phyloP scores from a whole-genome alignment of 495 filamentous ascomycete species.

The Penicillium psychrofluorescens region DNA sequence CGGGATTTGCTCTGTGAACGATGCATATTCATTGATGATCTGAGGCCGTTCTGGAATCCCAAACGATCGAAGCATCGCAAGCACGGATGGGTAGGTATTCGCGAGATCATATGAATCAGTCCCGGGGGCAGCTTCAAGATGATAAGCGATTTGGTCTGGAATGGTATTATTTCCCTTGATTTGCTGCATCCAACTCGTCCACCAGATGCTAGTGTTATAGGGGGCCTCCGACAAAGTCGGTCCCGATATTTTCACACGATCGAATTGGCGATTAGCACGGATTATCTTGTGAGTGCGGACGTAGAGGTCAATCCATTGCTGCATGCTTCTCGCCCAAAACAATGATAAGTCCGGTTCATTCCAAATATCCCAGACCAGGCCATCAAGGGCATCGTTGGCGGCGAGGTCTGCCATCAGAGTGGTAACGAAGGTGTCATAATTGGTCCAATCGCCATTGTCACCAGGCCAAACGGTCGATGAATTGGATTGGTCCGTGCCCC shows the following conservation, averaged over 20 bases:
- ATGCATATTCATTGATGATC: constrained; percentile 40
- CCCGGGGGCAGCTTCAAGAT: constrained; percentile 13
- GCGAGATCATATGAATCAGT: constrained; percentile 19
- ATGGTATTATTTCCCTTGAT: constrained; percentile 19
- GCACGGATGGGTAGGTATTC: constrained; percentile 12
- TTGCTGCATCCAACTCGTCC: constrained; percentile 18
- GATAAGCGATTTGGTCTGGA: constrained; percentile 32
- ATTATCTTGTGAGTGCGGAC: constrained; percentile 18
- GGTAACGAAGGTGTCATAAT: constrained; percentile 26
- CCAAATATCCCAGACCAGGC: constrained; percentile 32
- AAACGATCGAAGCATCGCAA: constrained; percentile 16
- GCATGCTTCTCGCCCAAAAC: constrained; percentile 26
- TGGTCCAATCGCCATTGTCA: constrained; percentile 31
- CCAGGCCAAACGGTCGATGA: constrained; percentile 22
- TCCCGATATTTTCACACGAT: constrained; percentile 14
- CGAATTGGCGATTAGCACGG: constrained; percentile 1
- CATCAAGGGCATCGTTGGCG: constrained; percentile 19
- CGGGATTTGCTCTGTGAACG: constrained; percentile 26
- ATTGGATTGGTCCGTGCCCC: constrained; percentile 27
- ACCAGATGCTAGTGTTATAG: constrained; percentile 17
- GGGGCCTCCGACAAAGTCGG: constrained; percentile 17
- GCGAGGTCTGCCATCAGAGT: constrained; percentile 25
- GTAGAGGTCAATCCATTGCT: constrained; percentile 23
- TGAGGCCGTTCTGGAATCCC: constrained; percentile 21
- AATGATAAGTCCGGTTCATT: constrained; percentile 31